A percentile compares a stretch with the other conserved stretches of the same genome.
Evolutionary conservation across 208 protist species (phyloP).

Genomic region (Naegleria gruberi): DNA sequence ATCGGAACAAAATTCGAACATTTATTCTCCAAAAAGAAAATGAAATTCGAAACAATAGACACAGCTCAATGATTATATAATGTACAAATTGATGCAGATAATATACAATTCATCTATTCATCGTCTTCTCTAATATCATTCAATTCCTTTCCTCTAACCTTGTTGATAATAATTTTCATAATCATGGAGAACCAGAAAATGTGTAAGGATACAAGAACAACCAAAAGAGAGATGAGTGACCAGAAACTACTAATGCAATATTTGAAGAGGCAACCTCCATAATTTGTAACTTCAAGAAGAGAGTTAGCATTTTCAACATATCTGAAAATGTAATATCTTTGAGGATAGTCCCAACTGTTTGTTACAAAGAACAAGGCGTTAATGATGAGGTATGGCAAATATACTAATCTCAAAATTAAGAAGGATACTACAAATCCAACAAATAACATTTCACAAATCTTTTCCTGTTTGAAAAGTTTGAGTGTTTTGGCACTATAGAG

Average conservation of each 20-base stretch:
- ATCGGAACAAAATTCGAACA: too few species aligned
- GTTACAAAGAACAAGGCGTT: neutral
- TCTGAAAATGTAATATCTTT: neutral
- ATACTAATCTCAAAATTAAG: neutral
- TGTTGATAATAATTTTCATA: neutral
- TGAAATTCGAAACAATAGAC: too few species aligned
- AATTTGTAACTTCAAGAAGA: neutral
- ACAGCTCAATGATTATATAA: too few species aligned
- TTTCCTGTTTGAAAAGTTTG: neutral
- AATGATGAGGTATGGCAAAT: neutral
- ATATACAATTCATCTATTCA: too few species aligned
- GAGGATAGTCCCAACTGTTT: neutral
- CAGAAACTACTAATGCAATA: neutral
- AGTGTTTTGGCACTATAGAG: neutral
- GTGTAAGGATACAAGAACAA: neutral
- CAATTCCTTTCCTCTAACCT: neutral
- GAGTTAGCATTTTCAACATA: neutral
- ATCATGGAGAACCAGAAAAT: neutral
- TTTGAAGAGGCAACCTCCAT: neutral
- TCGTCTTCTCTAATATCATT: neutral
- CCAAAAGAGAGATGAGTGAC: neutral
- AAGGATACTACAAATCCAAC: neutral
- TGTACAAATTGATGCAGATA: too few species aligned
- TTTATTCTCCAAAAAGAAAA: too few species aligned
- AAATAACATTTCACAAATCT: neutral